Percentiles rank a stretch among this genome's conserved stretches.
phyloP scores from a whole-genome alignment of 176 grass and related monocot genomes.

The Hordeum vulgare region MorexV3_pseudomolecules_assembly NC_058519.1:615162377-615162876 shows the following conservation, averaged over 20 bases:
- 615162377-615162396: slow-evolving; percentile 70
- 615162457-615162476: slow-evolving; percentile 60
- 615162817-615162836: slow-evolving; percentile 53
- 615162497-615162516: slow-evolving; percentile 47
- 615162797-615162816: slow-evolving; percentile 41
- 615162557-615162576: slow-evolving; percentile 54
- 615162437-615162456: slow-evolving; percentile 68
- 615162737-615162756: slow-evolving; percentile 79
- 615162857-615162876: slow-evolving; percentile 55
- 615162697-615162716: slow-evolving; percentile 36
- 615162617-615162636: slow-evolving; percentile 60
- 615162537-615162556: slow-evolving; percentile 42
- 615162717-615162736: slow-evolving; percentile 35
- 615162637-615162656: slow-evolving; percentile 56
- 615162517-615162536: slow-evolving; percentile 88
- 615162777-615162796: slow-evolving; percentile 81
- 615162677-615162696: slow-evolving; percentile 34
- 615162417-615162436: slow-evolving; percentile 49
- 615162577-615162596: slow-evolving; percentile 62
- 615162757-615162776: slow-evolving; percentile 68
- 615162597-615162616: slow-evolving; percentile 44
- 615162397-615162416: slow-evolving; percentile 47
- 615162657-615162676: slow-evolving; percentile 57
- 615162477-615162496: slow-evolving; percentile 45
- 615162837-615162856: slow-evolving; percentile 80